Percentiles rank a stretch among this genome's conserved stretches.
These are phyloP conservation scores for Hyaloscypha variabilis DNA, from an alignment of 495 filamentous ascomycete genomes.

Conservation along the genomic window DNA sequence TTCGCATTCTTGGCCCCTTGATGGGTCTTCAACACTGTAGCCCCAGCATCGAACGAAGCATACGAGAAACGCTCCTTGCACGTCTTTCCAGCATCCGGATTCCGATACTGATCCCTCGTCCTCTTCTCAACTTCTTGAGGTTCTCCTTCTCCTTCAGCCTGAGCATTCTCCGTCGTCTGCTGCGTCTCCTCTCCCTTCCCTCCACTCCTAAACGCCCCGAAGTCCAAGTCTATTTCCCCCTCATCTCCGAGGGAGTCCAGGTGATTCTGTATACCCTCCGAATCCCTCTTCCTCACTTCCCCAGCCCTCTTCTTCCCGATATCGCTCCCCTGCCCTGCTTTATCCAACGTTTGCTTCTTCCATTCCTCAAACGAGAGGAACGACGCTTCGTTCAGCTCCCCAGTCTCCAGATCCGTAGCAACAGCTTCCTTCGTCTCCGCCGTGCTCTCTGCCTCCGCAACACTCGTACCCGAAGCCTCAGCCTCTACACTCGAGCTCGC, in stretches of 20 bases:
- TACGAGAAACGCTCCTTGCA: constrained; percentile 97
- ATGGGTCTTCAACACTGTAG: constrained; percentile 90
- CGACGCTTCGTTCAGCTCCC: constrained; percentile 75
- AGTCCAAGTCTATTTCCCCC: constrained; percentile 87
- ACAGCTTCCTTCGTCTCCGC: constrained; percentile 7
- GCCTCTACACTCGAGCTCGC: background rate
- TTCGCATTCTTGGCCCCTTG: constrained; percentile 79
- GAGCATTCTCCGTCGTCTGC: constrained; percentile 38
- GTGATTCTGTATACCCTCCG: constrained; percentile 57
- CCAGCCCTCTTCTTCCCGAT: constrained; percentile 34
- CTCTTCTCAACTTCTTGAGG: constrained; percentile 42
- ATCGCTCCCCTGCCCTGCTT: constrained; percentile 78
- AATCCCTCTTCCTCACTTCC: constrained; percentile 31
- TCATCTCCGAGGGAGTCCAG: constrained; percentile 84
- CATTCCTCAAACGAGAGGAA: constrained; percentile 99
- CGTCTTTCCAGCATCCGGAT: constrained; percentile 92
- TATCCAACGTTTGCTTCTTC: constrained; percentile 92
- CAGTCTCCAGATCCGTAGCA: constrained; percentile 45
- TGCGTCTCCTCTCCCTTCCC: constrained; percentile 41
- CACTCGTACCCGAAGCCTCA: background rate
- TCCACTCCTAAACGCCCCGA: constrained; percentile 56
- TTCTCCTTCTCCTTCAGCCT: constrained; percentile 36
- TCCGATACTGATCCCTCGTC: constrained; percentile 58
- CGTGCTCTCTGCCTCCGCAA: background rate
- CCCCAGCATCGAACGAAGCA: constrained; percentile 94